Percentiles rank a stretch among this genome's conserved stretches.
Evolutionary conservation across 1,284 basidiomycete species (phyloP).

Genomic region (Ustilago tritici): DNA sequence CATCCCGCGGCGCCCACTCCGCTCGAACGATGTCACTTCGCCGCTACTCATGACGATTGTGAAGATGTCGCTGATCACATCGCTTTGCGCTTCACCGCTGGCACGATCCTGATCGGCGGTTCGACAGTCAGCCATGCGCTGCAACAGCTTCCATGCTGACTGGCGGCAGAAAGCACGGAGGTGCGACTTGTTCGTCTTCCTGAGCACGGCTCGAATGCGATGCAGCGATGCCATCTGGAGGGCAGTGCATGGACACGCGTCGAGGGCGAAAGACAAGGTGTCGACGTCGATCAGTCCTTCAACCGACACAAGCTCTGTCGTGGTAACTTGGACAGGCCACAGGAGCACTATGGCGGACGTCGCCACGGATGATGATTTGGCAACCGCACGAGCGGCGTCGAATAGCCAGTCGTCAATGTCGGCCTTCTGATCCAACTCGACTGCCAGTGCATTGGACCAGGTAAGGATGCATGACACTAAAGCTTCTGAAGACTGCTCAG

Average conservation of each 20-base stretch:
- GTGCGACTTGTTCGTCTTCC: conserved; percentile 2
- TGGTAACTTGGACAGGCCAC: conserved; percentile 28
- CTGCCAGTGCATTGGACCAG: conserved; percentile 17
- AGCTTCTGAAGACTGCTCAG: conserved; percentile 6
- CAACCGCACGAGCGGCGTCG: conserved; percentile 25
- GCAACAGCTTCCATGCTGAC: conserved; percentile 27
- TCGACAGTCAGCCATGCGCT: conserved; percentile 14
- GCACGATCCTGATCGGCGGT: neutral
- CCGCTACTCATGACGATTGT: conserved; percentile 13
- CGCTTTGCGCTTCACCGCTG: conserved; percentile 15
- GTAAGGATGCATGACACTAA: conserved; percentile 36
- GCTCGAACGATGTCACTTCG: conserved; percentile 14
- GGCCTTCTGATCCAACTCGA: conserved; percentile 2
- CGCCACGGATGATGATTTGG: conserved; percentile 22
- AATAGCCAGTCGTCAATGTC: conserved; percentile 22
- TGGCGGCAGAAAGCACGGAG: conserved; percentile 20
- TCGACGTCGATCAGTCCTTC: conserved; percentile 28
- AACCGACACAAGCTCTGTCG: conserved; percentile 17
- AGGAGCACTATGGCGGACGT: conserved; percentile 28
- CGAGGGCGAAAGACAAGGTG: conserved; percentile 74
- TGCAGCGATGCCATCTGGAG: conserved; percentile 26
- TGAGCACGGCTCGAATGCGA: conserved; percentile 27
- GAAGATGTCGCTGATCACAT: conserved; percentile 41
- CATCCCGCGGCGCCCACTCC: neutral
- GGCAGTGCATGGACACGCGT: conserved; percentile 72